Base-by-base conservation (phyloP, 2,329 filamentous ascomycete genomes). In the Volutella citrinella region DNA sequence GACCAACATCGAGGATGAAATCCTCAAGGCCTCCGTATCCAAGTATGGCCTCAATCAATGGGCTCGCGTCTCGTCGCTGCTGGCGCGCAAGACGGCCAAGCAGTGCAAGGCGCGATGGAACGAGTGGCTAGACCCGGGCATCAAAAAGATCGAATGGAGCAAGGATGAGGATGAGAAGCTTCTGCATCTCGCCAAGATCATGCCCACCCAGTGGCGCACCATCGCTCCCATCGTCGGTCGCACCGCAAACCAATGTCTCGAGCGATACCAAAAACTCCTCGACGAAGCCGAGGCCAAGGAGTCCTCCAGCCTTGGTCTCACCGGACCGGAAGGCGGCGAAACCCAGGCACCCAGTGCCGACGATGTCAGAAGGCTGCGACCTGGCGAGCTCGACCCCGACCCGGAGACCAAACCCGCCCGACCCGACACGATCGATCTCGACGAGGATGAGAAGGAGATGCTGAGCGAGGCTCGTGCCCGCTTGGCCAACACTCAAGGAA, bases 361-460 rank as follows among this genome's bases (percentile, higher is more conserved):
- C 54, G 89, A 96, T 66, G 89, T 97, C 34, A 78, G 93, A 56
- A 81, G 82, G 49, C 65, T 98, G 59, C 82, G 87, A 49, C 91
- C 93, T 6, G 93, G 93, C 49, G 93, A 98, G 67, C 77, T 96
- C 42, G 93, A 98, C 53, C 90, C 91, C n/a, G 91, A 97, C 55
- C 89, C 93, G 9, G 93, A 98, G 65, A 93, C 86, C 50, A 96
- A 96, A 62, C 93, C 93, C 35, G 93, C 93, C 21, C 78, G 90
- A 40, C 93, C 93, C 23, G 93, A 98, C 62, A 96, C 93, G 6
- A 93, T 98, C 59, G 93, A 98, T 64, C 80, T 98, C 54, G 93
- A 98, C 59, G 93, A 98, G 61, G 93, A 98, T 58, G 93, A 98
- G 65, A 97, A 98, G 70, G 93, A 98, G 65, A 98, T 98, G 93